A percentile compares a stretch with the other conserved stretches of the same genome.
Conservation (phyloP, 495 filamentous ascomycete genomes). For the Penicillium dipodomyicola region DNA sequence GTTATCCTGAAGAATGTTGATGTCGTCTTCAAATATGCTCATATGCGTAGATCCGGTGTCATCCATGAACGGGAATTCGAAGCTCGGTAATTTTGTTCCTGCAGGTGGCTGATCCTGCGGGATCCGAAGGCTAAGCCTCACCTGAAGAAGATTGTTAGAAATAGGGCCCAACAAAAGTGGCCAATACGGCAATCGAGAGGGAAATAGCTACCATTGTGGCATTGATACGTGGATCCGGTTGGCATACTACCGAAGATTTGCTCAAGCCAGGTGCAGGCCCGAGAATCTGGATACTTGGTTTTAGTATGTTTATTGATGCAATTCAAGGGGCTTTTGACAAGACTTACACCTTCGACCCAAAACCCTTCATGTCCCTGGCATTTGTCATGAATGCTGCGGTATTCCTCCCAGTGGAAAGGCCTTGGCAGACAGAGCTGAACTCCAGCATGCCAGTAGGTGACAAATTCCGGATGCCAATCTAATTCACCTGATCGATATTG, state of each 20-base stretch:
- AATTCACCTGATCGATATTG: not conserved
- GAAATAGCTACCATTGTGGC: not conserved
- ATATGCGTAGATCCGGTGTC: not conserved
- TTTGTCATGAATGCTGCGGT: not conserved
- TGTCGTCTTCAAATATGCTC: not conserved
- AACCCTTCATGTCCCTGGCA: not conserved
- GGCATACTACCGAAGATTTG: not conserved
- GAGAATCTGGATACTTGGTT: not conserved
- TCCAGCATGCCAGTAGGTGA: constrained; percentile 13
- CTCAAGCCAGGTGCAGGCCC: not conserved
- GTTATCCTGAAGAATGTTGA: not conserved
- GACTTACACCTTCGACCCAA: constrained; percentile 16
- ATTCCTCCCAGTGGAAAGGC: constrained; percentile 6
- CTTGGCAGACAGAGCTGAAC: constrained; percentile 4
- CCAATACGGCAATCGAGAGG: not conserved
- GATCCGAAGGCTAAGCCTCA: not conserved
- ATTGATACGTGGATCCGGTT: not conserved
- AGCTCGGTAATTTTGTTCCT: not conserved
- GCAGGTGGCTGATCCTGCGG: not conserved
- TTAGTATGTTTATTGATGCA: not conserved
- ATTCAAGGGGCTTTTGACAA: not conserved
- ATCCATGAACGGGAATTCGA: not conserved
- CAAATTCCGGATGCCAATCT: constrained; percentile 2
- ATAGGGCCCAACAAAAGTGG: not conserved
- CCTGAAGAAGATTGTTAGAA: not conserved